Conservation (phyloP, 1,284 basidiomycete species). For the Ganoderma lingzhi region DNA sequence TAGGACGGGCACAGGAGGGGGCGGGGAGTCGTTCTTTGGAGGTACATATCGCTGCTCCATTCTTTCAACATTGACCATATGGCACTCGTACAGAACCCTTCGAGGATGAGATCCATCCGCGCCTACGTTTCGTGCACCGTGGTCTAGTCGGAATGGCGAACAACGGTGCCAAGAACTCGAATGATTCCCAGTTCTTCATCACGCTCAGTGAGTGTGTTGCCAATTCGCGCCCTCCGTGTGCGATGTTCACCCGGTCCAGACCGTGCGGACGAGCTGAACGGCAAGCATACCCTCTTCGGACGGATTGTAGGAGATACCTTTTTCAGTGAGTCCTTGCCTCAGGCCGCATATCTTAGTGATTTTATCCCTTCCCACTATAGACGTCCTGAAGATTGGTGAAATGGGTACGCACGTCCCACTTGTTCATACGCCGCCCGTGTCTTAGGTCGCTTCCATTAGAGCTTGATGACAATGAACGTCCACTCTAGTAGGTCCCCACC, state of each 20-base stretch:
- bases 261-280: conserved; percentile 87
- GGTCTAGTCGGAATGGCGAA: conserved; percentile 97
- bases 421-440: conserved; percentile 7
- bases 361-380: conserved; percentile 46
- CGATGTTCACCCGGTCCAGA: conserved; percentile 52
- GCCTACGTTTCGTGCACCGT: conserved; percentile 84
- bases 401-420: conserved; percentile 60
- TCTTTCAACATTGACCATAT: not conserved
- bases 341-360: not conserved
- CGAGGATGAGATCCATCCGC: conserved; percentile 93
- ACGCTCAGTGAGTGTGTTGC: conserved; percentile 69
- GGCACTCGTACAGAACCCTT: conserved; percentile 73
- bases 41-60: conserved; percentile 53
- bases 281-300: conserved; percentile 91
- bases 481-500: conserved; percentile 77
- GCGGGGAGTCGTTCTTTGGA: conserved; percentile 93
- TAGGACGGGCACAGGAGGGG: conserved; percentile 88
- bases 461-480: conserved; percentile 82
- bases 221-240: not conserved
- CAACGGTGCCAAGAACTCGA: conserved; percentile 83
- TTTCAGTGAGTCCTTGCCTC: conserved; percentile 69
- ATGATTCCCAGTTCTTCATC: conserved; percentile 92
- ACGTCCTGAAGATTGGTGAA: conserved; percentile 91
- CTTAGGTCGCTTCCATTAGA: conserved; percentile 57
- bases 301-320: conserved; percentile 84